Evolutionary conservation across 768 basidiomycete species (phyloP).

Genomic region (Mycena galopus): DNA sequence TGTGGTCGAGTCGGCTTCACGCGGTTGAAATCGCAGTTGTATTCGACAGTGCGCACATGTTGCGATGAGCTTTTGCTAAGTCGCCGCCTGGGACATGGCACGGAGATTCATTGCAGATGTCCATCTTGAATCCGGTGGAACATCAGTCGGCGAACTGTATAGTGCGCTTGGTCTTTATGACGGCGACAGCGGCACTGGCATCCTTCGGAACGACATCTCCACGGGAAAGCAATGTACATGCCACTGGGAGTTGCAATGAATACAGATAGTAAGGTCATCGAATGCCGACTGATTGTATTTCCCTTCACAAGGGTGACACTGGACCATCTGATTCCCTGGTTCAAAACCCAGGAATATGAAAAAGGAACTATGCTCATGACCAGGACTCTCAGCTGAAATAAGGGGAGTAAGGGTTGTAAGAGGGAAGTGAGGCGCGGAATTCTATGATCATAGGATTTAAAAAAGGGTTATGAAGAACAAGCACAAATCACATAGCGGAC

Average conservation of each 20-base stretch:
- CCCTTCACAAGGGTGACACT: slow-evolving; percentile 95
- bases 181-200: slow-evolving; percentile 90
- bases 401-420: slow-evolving; percentile 96
- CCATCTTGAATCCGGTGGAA: slow-evolving; percentile 98
- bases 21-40: slow-evolving; percentile 94
- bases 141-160: slow-evolving; percentile 99
- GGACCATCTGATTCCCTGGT: slow-evolving; percentile 95
- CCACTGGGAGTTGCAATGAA: slow-evolving; percentile 71
- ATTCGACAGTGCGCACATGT: slow-evolving; percentile 97
- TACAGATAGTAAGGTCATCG: slow-evolving; percentile 45
- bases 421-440: slow-evolving; percentile 99
- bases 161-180: slow-evolving; percentile 96
- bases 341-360: slow-evolving; percentile 99
- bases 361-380: slow-evolving; percentile 96
- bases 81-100: slow-evolving; percentile 94
- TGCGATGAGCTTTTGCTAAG: slow-evolving; percentile 92
- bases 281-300: slow-evolving; percentile 86
- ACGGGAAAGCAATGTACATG: slow-evolving; percentile 91
- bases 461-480: slow-evolving; percentile 52
- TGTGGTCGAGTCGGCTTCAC: slow-evolving; percentile 96
- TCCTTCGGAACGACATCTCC: slow-evolving; percentile 99
- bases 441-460: slow-evolving; percentile 58
- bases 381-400: slow-evolving; percentile 92
- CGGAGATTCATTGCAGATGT: slow-evolving; percentile 97
- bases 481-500: slow-evolving; percentile 95